phyloP scores from a whole-genome alignment of 169 alveolate genomes.

The Plasmodium fragile region DNA sequence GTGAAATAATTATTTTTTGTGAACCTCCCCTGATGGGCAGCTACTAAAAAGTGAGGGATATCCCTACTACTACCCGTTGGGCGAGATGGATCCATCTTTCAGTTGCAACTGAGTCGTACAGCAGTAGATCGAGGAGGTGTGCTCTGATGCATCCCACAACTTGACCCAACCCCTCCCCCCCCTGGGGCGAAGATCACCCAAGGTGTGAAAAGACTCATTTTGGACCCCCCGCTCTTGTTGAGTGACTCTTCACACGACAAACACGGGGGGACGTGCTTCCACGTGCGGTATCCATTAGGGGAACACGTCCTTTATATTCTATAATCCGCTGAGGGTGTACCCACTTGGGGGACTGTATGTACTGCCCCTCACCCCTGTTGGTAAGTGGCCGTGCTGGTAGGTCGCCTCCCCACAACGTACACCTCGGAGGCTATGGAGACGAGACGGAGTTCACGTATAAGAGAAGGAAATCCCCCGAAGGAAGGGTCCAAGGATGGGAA shows the following conservation, averaged over 20 bases:
- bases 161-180: not conserved
- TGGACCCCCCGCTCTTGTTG: not conserved
- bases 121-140: not conserved
- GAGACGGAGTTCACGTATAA: conserved; percentile 16
- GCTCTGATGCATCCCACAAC: too few relatives aligned
- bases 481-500: not conserved
- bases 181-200: not conserved
- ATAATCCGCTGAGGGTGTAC: not conserved
- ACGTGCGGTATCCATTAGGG: not conserved
- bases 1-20: not conserved
- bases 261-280: not conserved
- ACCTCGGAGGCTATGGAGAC: conserved; percentile 29
- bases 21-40: not conserved
- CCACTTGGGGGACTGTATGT: not conserved
- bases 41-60: not conserved
- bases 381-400: not conserved
- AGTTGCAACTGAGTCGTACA: not conserved
- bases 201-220: not conserved
- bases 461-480: not conserved
- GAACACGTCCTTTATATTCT: too few relatives aligned
- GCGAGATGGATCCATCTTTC: not conserved
- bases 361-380: not conserved
- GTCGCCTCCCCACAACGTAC: not conserved
- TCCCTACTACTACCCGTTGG: not conserved
- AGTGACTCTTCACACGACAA: not conserved